Percentiles rank a stretch among this genome's conserved stretches.
Evolutionary conservation across 2,329 filamentous ascomycete species (phyloP).

Genomic region (Talaromyces sp.): DNA sequence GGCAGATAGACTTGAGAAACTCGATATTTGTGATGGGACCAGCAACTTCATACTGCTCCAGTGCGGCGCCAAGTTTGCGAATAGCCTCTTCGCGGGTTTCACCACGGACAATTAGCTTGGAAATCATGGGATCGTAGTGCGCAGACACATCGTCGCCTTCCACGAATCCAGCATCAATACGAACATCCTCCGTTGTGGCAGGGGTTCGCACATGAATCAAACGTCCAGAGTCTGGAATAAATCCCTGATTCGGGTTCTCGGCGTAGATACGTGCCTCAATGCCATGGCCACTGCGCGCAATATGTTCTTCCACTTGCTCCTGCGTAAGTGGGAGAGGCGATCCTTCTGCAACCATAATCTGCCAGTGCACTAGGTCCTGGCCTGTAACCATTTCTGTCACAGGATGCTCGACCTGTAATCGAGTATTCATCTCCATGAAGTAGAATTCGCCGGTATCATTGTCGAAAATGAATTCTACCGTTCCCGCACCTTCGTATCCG

Average conservation of each 20-base stretch:
- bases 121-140: conserved; percentile 98
- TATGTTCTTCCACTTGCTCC: conserved; percentile 67
- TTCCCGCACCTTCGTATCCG: conserved; percentile 67
- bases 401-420: conserved; percentile 94
- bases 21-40: conserved; percentile 95
- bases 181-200: conserved; percentile 67
- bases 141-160: conserved; percentile 90
- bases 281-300: conserved; percentile 76
- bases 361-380: conserved; percentile 88
- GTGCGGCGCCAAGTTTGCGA: conserved; percentile 75
- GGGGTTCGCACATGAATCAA: conserved; percentile 83
- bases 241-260: conserved; percentile 87
- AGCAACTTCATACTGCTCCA: conserved; percentile 89
- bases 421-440: conserved; percentile 76
- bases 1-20: conserved; percentile 86
- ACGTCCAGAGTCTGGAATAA: conserved; percentile 90
- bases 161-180: conserved; percentile 91
- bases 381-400: conserved; percentile 81
- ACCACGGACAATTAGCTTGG: conserved; percentile 91
- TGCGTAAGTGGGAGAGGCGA: conserved; percentile 68
- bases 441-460: conserved; percentile 68
- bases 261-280: conserved; percentile 97
- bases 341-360: conserved; percentile 81
- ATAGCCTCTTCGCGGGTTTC: conserved; percentile 78
- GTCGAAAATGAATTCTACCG: conserved; percentile 71